Evolutionary conservation across 306 rosid genomes (phyloP).

Genomic region (Cucurbita pepo): DNA sequence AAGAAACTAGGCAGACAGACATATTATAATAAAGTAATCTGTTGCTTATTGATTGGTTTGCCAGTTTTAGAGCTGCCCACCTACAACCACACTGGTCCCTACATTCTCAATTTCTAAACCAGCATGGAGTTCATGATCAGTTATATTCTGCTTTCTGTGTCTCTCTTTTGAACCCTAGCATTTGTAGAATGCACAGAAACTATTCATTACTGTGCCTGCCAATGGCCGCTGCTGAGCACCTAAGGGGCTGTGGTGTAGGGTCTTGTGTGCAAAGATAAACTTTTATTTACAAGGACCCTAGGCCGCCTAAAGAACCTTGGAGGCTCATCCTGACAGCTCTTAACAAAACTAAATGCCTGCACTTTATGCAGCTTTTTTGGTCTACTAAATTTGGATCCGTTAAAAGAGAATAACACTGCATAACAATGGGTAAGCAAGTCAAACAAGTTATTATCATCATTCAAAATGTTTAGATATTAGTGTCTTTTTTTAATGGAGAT

Average conservation of each 20-base stretch:
- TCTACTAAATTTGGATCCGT: neutral
- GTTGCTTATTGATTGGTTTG: neutral
- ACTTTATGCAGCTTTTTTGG: neutral
- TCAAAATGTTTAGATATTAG: neutral
- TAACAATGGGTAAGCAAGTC: neutral
- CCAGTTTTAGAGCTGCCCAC: neutral
- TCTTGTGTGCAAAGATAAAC: neutral
- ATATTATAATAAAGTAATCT: neutral
- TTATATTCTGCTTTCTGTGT: neutral
- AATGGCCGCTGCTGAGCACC: neutral
- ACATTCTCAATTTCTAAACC: neutral
- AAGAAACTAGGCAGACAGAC: neutral
- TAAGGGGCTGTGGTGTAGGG: constrained; percentile 6
- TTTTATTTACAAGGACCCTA: neutral
- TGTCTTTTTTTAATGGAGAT: neutral
- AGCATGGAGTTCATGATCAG: neutral
- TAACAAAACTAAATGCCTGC: neutral
- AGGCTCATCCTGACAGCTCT: neutral
- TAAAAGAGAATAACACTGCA: neutral
- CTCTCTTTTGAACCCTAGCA: neutral
- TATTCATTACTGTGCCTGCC: neutral
- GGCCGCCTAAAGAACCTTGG: neutral
- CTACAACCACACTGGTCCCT: neutral
- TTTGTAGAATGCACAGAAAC: neutral
- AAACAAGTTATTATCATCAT: neutral